Percentiles rank a stretch among this genome's conserved stretches.
These are phyloP conservation scores for Tetrahymena elliotti DNA, from an alignment of 73 alveolate species.

Conservation along the genomic window DNA sequence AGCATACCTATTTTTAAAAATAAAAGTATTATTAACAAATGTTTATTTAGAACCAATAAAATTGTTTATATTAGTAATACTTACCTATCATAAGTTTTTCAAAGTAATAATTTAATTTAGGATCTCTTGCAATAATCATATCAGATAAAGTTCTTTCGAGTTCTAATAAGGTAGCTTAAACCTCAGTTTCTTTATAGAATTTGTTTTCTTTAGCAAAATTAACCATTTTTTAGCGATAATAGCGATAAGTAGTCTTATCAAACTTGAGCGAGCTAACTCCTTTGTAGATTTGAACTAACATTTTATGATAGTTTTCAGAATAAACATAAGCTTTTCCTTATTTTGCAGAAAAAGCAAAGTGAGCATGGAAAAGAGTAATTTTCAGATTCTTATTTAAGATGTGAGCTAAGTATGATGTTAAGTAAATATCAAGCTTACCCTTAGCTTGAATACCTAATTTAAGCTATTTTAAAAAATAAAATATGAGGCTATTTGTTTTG, in stretches of 20 bases:
- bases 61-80: background rate
- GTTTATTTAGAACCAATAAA: background rate
- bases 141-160: slow-evolving; percentile 21
- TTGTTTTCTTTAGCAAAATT: slow-evolving; percentile 13
- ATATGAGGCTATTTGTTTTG: background rate
- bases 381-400: slow-evolving; percentile 10
- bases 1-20: background rate
- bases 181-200: slow-evolving; percentile 11
- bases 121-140: slow-evolving; percentile 41
- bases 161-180: slow-evolving; percentile 10
- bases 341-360: slow-evolving; percentile 26
- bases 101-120: slow-evolving; percentile 23
- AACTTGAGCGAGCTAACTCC: slow-evolving; percentile 20
- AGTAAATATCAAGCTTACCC: slow-evolving; percentile 35
- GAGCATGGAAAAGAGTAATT: slow-evolving; percentile 4
- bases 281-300: background rate
- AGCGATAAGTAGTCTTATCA: background rate
- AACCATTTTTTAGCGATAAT: slow-evolving; percentile 9
- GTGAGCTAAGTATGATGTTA: slow-evolving; percentile 16
- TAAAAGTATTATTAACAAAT: background rate
- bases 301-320: slow-evolving; percentile 33
- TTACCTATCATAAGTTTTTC: slow-evolving; percentile 30
- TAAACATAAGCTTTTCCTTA: slow-evolving; percentile 3
- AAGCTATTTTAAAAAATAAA: background rate
- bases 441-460: slow-evolving; percentile 31